Percentiles rank a stretch among this genome's conserved stretches.
phyloP scores from a whole-genome alignment of 2,329 filamentous ascomycete genomes.

The Bipolaris gigantea region DNA sequence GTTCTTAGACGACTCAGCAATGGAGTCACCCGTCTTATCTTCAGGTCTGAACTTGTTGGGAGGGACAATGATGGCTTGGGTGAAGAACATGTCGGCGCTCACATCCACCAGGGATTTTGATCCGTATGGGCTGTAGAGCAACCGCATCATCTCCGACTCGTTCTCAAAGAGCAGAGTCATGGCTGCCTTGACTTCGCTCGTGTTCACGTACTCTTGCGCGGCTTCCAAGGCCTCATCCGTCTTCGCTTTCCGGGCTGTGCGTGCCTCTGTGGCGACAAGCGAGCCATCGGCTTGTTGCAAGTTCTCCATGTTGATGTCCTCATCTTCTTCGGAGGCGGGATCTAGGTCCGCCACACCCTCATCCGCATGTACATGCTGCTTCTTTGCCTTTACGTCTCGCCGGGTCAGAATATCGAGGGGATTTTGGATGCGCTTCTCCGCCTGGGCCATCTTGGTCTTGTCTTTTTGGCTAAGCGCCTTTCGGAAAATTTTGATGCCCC shows the following conservation, averaged over 20 bases:
- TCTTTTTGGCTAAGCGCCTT: slow-evolving; percentile 76
- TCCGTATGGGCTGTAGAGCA: slow-evolving; percentile 82
- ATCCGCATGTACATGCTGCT: slow-evolving; percentile 58
- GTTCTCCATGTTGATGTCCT: slow-evolving; percentile 41
- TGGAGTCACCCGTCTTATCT: slow-evolving; percentile 76
- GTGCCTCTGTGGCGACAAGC: slow-evolving; percentile 53
- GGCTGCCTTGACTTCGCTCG: slow-evolving; percentile 79
- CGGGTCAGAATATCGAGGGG: slow-evolving; percentile 64
- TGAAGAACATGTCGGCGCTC: slow-evolving; percentile 91
- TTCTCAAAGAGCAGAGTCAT: slow-evolving; percentile 80
- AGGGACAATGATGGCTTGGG: slow-evolving; percentile 82
- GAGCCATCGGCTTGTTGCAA: slow-evolving; percentile 51
- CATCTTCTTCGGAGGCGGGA: slow-evolving; percentile 47
- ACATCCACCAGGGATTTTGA: slow-evolving; percentile 59
- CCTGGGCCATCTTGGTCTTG: slow-evolving; percentile 72
- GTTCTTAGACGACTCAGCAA: slow-evolving; percentile 89
- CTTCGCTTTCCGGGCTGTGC: slow-evolving; percentile 47
- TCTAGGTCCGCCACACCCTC: slow-evolving; percentile 71
- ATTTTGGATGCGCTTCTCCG: slow-evolving; percentile 68
- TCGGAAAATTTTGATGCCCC: slow-evolving; percentile 91
- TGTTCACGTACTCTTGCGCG: slow-evolving; percentile 74
- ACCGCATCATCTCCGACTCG: slow-evolving; percentile 77
- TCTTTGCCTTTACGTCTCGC: slow-evolving; percentile 48
- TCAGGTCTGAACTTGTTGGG: slow-evolving; percentile 91
- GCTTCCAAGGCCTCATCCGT: slow-evolving; percentile 35